Evolutionary conservation across 1,284 basidiomycete genomes (phyloP).

Genomic region (Moniliella sp.): DNA sequence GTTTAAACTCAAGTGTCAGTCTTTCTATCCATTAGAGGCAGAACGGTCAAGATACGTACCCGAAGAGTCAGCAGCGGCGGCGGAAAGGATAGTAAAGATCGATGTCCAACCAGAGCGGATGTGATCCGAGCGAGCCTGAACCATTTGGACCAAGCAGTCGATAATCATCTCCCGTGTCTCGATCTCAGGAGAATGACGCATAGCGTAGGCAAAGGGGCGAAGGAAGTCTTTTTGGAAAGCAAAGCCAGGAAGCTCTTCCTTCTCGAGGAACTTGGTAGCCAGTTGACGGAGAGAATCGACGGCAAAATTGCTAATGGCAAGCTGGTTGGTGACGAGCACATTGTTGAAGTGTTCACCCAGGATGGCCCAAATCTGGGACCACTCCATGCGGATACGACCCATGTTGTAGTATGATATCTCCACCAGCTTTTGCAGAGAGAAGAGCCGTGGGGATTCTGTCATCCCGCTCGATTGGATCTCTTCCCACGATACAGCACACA

Average conservation of each 20-base stretch:
- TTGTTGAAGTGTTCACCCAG: constrained; percentile 97
- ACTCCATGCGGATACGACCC: constrained; percentile 89
- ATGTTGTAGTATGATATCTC: constrained; percentile 99
- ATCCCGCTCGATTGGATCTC: constrained; percentile 92
- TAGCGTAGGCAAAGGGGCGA: constrained; percentile 91
- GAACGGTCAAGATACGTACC: neutral
- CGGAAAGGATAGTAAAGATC: constrained; percentile 93
- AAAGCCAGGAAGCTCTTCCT: constrained; percentile 92
- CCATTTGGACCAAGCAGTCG: constrained; percentile 50
- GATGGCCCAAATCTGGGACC: constrained; percentile 94
- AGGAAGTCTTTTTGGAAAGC: constrained; percentile 99
- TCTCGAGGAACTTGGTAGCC: constrained; percentile 94
- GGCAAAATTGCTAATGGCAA: constrained; percentile 86
- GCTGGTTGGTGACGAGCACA: constrained; percentile 94
- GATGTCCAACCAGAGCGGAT: constrained; percentile 96
- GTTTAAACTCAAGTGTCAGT: too few species aligned
- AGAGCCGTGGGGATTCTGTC: constrained; percentile 66
- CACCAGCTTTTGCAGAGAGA: constrained; percentile 92
- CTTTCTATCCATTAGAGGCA: neutral
- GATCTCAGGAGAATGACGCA: constrained; percentile 81
- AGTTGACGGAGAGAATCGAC: constrained; percentile 91
- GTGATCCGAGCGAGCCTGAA: constrained; percentile 78
- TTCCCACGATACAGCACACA: constrained; percentile 95
- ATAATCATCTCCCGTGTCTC: constrained; percentile 85
- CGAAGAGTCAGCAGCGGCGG: constrained; percentile 77